A percentile compares a stretch with the other conserved stretches of the same genome.
Conservation (phyloP, 139 green algal species). For the Chlamydomonas schloesseri region DNA sequence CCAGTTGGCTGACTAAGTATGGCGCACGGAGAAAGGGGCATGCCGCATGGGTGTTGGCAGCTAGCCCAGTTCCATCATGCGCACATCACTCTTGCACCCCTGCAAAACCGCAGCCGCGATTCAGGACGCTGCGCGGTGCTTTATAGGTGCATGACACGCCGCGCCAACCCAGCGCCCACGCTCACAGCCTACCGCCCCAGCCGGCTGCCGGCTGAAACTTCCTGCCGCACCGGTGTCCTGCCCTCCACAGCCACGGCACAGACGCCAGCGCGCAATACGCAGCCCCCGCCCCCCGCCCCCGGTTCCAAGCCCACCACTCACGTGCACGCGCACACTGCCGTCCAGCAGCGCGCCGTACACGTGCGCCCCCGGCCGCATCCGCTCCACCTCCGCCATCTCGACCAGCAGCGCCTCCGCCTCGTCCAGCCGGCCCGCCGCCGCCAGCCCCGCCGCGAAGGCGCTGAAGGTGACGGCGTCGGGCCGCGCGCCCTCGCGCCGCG, state of each 20-base stretch:
- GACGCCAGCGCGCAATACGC: too few species aligned
- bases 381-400: slow-evolving; percentile 52
- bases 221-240: too few species aligned
- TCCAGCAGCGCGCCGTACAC: slow-evolving; percentile 44
- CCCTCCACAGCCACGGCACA: background rate
- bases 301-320: background rate
- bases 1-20: too few species aligned
- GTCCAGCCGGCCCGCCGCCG: slow-evolving; percentile 12
- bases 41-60: too few species aligned
- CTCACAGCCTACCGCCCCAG: too few species aligned
- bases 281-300: slow-evolving; percentile 40
- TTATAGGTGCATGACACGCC: too few species aligned
- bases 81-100: background rate
- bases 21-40: too few species aligned
- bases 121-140: background rate
- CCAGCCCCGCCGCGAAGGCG: slow-evolving; percentile 59
- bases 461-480: slow-evolving; percentile 72
- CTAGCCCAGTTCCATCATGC: too few species aligned
- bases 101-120: background rate
- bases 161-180: too few species aligned
- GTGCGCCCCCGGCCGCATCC: slow-evolving; percentile 11
- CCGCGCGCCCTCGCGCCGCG: slow-evolving; percentile 51
- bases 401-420: slow-evolving; percentile 42
- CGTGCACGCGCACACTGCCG: slow-evolving; percentile 4
- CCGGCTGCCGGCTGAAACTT: too few species aligned